A percentile compares a stretch with the other conserved stretches of the same genome.
Conservation (phyloP, 176 grass and related monocot species). For the Aegilops speltoides region DNA sequence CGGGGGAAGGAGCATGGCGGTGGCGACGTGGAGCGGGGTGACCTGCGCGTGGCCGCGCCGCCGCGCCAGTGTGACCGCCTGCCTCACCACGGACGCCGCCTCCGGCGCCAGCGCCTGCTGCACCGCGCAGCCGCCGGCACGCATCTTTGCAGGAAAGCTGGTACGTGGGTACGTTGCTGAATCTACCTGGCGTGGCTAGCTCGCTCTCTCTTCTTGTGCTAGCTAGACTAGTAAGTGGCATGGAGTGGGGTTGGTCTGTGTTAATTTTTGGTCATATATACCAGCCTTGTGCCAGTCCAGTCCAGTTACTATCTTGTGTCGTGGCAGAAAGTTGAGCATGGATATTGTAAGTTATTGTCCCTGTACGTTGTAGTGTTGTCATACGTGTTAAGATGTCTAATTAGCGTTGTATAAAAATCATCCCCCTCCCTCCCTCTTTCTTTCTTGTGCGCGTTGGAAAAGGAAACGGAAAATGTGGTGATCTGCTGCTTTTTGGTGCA, state of each 20-base stretch:
- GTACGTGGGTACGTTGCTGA: not conserved
- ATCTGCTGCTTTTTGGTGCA: not conserved
- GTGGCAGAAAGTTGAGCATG: not conserved
- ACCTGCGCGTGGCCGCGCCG: slow-evolving; percentile 86
- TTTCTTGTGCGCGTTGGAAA: not conserved
- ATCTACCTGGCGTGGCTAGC: not conserved
- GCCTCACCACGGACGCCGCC: slow-evolving; percentile 64
- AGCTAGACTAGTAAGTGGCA: not conserved
- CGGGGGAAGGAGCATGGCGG: slow-evolving; percentile 58
- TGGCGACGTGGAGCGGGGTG: slow-evolving; percentile 92
- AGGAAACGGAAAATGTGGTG: not conserved
- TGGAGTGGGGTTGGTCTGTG: not conserved
- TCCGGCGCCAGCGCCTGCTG: slow-evolving; percentile 82
- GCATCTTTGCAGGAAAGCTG: slow-evolving; percentile 46
- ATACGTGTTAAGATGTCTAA: not conserved
- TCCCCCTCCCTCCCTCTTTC: not conserved
- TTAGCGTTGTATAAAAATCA: not conserved
- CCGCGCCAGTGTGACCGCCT: slow-evolving; percentile 68
- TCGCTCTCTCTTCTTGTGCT: not conserved
- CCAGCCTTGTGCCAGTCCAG: not conserved
- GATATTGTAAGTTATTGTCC: not conserved
- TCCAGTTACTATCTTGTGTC: not conserved
- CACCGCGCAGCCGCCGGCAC: slow-evolving; percentile 69
- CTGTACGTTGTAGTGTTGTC: slow-evolving; percentile 13
- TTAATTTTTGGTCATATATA: slow-evolving; percentile 4